Evolutionary conservation across 805 yeast species (phyloP), one percentile per base, ranked within the genome.

Genomic region (Kazachstania psychrophila): DNA sequence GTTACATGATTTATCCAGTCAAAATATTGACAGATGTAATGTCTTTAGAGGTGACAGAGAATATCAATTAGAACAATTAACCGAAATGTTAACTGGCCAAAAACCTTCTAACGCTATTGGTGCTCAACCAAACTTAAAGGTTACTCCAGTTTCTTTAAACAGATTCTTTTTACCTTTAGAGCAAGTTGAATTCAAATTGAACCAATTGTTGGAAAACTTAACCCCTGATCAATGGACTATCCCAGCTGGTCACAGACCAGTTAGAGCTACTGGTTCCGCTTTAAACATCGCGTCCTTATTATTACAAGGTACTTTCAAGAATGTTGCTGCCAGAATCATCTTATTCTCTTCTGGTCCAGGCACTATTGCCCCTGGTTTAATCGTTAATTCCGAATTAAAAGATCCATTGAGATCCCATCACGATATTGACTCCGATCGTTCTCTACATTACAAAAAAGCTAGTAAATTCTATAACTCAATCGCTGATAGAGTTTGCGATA

Each of bases 361-460:
- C 58, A 92, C 98, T 31, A 77, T 82, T 55, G 82, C 81, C 31
- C 97, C 99, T 10, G 99, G 99, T 50, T 67, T 84, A 58, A 86
- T 92, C 47, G 99, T 92, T 20, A 85, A 89, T 31, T 77, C 80
- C 17, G 92, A 87, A 60, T 72, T 92, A 58, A 83, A 84, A 58
- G 98, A 92, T 62, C 96, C 98, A 33, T 82, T 92, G 51, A 77
- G 99, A 68, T 92, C 98, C 7, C 99, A 92, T 64, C 85, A 83
- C 54, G 98, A 92, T 59, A 84, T 92, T 47, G 97, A 92, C 60
- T 79, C 87, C 47, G 96, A 89, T 51, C 62, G 72, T 34, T 94
- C 95, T 38, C 79, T 79, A 54, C 95, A 87, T 58, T 84, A 77
- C 65, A 80, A 83, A 54, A 84, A 83, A 59, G 94, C 96, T 8